Conservation (phyloP, 2,329 filamentous ascomycete species). For the Clonostachys byssicola region DNA sequence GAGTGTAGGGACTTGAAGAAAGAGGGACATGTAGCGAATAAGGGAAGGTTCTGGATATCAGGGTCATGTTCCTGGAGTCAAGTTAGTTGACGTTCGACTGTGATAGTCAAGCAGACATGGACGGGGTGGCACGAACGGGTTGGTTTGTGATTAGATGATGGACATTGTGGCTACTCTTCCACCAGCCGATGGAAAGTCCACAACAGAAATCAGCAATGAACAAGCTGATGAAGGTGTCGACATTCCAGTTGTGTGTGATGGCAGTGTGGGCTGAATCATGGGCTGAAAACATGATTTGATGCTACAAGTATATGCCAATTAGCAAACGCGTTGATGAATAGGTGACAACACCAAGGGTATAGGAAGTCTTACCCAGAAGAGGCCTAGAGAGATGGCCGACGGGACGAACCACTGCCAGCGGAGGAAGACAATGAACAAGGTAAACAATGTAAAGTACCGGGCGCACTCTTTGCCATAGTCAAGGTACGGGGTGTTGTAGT, state of each 20-base stretch:
- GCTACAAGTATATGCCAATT: conserved; percentile 28
- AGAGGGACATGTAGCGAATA: conserved; percentile 62
- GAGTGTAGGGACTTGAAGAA: conserved; percentile 62
- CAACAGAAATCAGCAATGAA: conserved; percentile 64
- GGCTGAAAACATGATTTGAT: conserved; percentile 66
- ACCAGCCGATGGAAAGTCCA: conserved; percentile 64
- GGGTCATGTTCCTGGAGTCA: conserved; percentile 44
- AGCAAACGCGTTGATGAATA: conserved; percentile 1
- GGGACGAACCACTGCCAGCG: conserved; percentile 49
- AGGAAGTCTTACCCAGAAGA: conserved; percentile 49
- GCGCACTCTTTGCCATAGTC: conserved; percentile 54
- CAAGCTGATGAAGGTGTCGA: conserved; percentile 56
- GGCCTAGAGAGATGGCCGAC: conserved; percentile 53
- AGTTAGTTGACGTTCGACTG: not conserved
- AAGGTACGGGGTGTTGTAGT: conserved; percentile 54
- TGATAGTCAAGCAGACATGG: not conserved
- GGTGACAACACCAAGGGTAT: no score
- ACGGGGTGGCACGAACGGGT: conserved; percentile 29
- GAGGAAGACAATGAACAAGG: conserved; percentile 38
- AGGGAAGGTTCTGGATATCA: conserved; percentile 62
- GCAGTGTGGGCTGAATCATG: conserved; percentile 62
- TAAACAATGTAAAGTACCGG: conserved; percentile 50
- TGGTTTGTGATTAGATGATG: conserved; percentile 65
- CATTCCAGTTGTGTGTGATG: conserved; percentile 54
- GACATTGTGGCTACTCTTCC: conserved; percentile 66